Percentiles rank a stretch among this genome's conserved stretches.
Evolutionary conservation across 2,329 filamentous ascomycete genomes (phyloP).

Genomic region (Zymoseptoria crescenta): DNA sequence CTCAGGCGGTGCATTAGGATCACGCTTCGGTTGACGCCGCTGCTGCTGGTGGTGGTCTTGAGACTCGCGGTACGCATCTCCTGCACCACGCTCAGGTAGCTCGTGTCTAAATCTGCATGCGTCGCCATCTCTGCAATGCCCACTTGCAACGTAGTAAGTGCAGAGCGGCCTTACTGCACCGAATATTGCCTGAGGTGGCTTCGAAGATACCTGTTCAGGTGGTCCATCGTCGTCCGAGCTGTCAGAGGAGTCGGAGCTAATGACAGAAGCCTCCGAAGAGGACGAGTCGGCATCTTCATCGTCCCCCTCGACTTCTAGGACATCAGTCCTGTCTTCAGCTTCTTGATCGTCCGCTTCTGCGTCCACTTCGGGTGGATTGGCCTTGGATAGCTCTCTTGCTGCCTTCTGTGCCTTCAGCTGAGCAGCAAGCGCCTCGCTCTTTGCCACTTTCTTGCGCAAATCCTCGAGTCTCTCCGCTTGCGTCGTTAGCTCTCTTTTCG

Average conservation of each 20-base stretch:
- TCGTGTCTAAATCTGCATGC: constrained; percentile 29
- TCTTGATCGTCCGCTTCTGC: background rate
- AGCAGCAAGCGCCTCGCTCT: constrained; percentile 8
- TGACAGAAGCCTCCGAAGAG: constrained; percentile 25
- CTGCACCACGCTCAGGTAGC: constrained; percentile 5
- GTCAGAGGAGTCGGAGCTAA: constrained; percentile 22
- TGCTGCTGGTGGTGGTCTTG: constrained; percentile 5
- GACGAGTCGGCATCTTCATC: constrained; percentile 19
- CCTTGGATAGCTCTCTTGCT: background rate
- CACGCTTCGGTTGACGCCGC: constrained; percentile 4
- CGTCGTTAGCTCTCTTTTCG: constrained; percentile 8
- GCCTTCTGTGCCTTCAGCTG: background rate
- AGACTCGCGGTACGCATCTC: background rate
- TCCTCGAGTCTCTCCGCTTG: constrained; percentile 24
- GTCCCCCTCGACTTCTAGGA: background rate
- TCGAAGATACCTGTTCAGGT: constrained; percentile 35
- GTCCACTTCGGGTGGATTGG: background rate
- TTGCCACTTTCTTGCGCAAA: constrained; percentile 26
- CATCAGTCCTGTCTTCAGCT: background rate
- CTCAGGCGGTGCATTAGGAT: constrained; percentile 13
- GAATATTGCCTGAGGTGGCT: constrained; percentile 12
- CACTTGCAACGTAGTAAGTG: constrained; percentile 25
- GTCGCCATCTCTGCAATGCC: constrained; percentile 28
- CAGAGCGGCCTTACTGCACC: constrained; percentile 16
- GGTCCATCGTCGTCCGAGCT: constrained; percentile 26